Evolutionary conservation across 768 basidiomycete genomes (phyloP), one percentile per base, ranked within the genome.

Genomic region (Phanerochaete carnosa): DNA sequence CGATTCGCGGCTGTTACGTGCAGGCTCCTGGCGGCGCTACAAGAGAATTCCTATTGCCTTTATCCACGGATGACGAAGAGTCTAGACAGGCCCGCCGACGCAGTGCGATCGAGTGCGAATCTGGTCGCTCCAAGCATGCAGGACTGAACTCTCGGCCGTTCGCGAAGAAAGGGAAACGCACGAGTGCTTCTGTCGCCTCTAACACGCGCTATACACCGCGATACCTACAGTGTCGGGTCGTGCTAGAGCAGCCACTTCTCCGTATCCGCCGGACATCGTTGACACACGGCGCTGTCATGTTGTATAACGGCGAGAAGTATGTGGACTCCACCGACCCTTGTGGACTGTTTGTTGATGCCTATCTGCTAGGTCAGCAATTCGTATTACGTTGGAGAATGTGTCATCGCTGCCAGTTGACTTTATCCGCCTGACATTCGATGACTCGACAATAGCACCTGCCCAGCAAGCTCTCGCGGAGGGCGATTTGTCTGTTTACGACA

Each of bases 241-340:
- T 96, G 22, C 87, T 89, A 1, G 88, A 93, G 66, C 92, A 95
- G 68, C 97, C 97, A 9, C 73, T 95, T 32, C 76, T 98, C 57
- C 85, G 93, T 62, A 89, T 99, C 70, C 82, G 92, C 58, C 79
- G 92, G 69, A 92, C 89, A 16, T 93, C 92, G n/a, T 76, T 97
- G 23, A 95, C 91, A 1, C 94, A 97, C 66, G 94, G 94, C 1
- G 94, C 95, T 0, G 77, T 98, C 26, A 96, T 97, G 93, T 77
- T 98, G 54, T 98, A 96, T 69, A 85, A 96, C 51, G 97, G 97
- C 33, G 97, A 99, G 77, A 87, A 76, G 95, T 94, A 63, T 61
- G 86, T 75, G 11, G 35, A 58, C 28, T 25, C 26, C 16, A 28
- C 32, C 23, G 12, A n/a, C 16, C 6, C 54, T 25, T 43, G 30